Conservation (phyloP, 768 basidiomycete species). For the Tylopilus rubrobrunneus region DNA sequence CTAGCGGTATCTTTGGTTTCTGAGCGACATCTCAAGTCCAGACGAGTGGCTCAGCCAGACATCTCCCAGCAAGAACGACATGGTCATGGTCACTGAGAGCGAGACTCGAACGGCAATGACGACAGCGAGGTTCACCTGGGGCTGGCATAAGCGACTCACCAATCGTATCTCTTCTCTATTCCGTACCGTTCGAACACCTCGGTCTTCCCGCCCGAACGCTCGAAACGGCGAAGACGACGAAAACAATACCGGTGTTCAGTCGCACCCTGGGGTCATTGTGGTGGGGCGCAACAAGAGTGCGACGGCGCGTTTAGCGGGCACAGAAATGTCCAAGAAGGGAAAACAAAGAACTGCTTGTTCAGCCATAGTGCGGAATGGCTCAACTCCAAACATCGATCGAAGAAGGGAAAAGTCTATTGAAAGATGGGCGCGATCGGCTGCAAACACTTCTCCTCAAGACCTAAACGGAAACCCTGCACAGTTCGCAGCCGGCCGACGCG, state of each 20-base stretch:
- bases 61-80: constrained; percentile 43
- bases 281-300: constrained; percentile 27
- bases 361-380: constrained; percentile 18
- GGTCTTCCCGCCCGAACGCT: constrained; percentile 3
- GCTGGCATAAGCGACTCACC: constrained; percentile 43
- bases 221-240: constrained; percentile 17
- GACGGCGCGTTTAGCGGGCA: constrained; percentile 9
- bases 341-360: constrained; percentile 24
- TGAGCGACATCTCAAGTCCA: constrained; percentile 61
- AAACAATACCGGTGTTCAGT: constrained; percentile 27
- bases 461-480: constrained; percentile 10
- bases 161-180: constrained; percentile 49
- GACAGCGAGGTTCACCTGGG: constrained; percentile 58
- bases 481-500: constrained; percentile 17
- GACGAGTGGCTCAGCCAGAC: constrained; percentile 68
- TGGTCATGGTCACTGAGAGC: constrained; percentile 62
- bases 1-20: constrained; percentile 63
- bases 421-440: constrained; percentile 30
- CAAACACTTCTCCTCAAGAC: constrained; percentile 20
- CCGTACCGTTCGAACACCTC: constrained; percentile 36
- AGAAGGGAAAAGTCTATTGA: constrained; percentile 32
- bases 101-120: constrained; percentile 78
- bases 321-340: constrained; percentile 24
- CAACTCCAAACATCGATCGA: constrained; percentile 17
- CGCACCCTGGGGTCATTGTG: constrained; percentile 26